Conservation (phyloP, 2,329 filamentous ascomycete genomes). For the Fusarium anguioides region DNA sequence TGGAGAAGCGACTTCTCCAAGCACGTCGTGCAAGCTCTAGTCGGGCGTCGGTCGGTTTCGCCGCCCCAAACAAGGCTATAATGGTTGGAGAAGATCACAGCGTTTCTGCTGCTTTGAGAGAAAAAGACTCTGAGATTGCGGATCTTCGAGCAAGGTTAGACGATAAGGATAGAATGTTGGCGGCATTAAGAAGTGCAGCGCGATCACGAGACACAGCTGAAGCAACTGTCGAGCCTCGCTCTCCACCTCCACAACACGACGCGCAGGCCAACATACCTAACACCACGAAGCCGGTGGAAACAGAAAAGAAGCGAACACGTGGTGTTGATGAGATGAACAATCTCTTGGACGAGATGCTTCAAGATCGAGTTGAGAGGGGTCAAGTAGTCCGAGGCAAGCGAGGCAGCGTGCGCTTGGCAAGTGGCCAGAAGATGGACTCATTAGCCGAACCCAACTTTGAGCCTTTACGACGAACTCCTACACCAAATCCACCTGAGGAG, state of each 20-base stretch:
- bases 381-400: slow-evolving; percentile 74
- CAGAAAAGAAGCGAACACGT: slow-evolving; percentile 66
- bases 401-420: slow-evolving; percentile 72
- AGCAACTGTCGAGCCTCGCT: slow-evolving; percentile 52
- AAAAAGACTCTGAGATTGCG: slow-evolving; percentile 93
- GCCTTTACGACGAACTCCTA: slow-evolving; percentile 54
- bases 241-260: slow-evolving; percentile 40
- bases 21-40: slow-evolving; percentile 91
- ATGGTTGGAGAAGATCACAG: slow-evolving; percentile 84
- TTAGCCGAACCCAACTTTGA: slow-evolving; percentile 54
- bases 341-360: slow-evolving; percentile 96
- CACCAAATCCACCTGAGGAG: slow-evolving; percentile 39
- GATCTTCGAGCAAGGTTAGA: slow-evolving; percentile 90
- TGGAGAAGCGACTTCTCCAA: slow-evolving; percentile 92
- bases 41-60: slow-evolving; percentile 80
- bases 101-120: slow-evolving; percentile 76
- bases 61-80: slow-evolving; percentile 68
- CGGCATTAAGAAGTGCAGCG: slow-evolving; percentile 84
- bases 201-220: slow-evolving; percentile 87
- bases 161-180: slow-evolving; percentile 94
- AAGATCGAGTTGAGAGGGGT: slow-evolving; percentile 83
- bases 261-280: slow-evolving; percentile 17
- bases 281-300: slow-evolving; percentile 26
- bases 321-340: slow-evolving; percentile 93
- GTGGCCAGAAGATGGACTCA: slow-evolving; percentile 55